Evolutionary conservation across 169 alveolate genomes (phyloP).

Genomic region (Theileria orientalis): DNA sequence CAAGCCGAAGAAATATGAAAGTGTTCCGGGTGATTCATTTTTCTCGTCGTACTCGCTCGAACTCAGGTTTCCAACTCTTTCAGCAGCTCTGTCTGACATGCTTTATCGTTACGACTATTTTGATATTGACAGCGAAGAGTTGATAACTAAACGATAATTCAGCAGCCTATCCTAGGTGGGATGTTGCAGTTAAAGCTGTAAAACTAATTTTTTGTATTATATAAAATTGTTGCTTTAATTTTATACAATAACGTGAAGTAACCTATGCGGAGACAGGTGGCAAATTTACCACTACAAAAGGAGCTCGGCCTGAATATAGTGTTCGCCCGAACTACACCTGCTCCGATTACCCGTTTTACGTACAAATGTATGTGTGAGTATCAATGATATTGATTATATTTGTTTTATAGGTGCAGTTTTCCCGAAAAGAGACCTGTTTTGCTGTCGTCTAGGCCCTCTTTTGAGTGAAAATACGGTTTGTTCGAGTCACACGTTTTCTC

Average conservation of each 20-base stretch:
- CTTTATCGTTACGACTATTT: not conserved
- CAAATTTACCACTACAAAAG: too few relatives aligned
- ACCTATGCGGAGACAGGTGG: not conserved
- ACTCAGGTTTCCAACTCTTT: slow-evolving; percentile 1
- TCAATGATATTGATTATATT: too few relatives aligned
- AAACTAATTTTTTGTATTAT: too few relatives aligned
- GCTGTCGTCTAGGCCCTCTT: slow-evolving; percentile 85
- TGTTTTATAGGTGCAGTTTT: slow-evolving; percentile 57
- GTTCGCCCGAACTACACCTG: too few relatives aligned
- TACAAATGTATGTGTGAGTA: too few relatives aligned
- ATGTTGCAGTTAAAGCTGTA: too few relatives aligned
- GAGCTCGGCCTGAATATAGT: too few relatives aligned
- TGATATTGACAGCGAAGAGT: not conserved
- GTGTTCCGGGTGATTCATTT: not conserved
- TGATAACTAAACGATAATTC: too few relatives aligned
- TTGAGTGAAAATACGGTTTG: slow-evolving; percentile 78
- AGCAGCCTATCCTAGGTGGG: too few relatives aligned
- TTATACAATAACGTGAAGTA: not conserved
- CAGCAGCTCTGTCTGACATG: not conserved
- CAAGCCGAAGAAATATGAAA: slow-evolving; percentile 16
- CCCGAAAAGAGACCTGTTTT: slow-evolving; percentile 81
- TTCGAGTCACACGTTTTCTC: slow-evolving; percentile 81
- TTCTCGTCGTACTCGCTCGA: slow-evolving; percentile 6
- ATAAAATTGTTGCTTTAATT: too few relatives aligned
- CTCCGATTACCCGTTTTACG: too few relatives aligned